Conservation (phyloP, 2,329 filamentous ascomycete genomes). For the Penicillium rolfsii region DNA sequence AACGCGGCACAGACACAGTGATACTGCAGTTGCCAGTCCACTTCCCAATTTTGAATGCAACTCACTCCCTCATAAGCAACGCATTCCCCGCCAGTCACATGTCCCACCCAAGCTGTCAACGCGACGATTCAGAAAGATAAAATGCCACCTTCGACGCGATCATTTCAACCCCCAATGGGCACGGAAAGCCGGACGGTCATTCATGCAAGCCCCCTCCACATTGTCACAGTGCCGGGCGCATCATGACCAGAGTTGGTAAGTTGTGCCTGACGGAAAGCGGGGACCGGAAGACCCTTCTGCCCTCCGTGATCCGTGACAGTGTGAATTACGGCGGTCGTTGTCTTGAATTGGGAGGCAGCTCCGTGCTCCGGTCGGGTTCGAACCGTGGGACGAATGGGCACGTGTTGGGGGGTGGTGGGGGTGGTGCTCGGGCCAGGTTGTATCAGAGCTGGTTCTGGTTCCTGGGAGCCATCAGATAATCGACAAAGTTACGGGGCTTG, state of each 20-base stretch:
- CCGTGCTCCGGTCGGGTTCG: conserved; percentile 12
- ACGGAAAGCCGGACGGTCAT: neutral
- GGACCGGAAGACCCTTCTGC: neutral
- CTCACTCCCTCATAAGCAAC: conserved; percentile 3
- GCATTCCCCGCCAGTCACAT: conserved; percentile 24
- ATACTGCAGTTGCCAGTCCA: conserved; percentile 29
- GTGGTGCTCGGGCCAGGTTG: conserved; percentile 18
- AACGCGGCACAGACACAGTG: conserved; percentile 16
- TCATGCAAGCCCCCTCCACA: conserved; percentile 30
- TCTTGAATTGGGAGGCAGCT: conserved; percentile 20
- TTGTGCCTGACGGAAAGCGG: neutral
- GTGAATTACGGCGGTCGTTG: conserved; percentile 24
- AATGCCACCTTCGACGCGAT: conserved; percentile 11
- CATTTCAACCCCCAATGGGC: conserved; percentile 17
- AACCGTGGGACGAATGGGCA: conserved; percentile 16
- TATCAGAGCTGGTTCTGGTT: neutral
- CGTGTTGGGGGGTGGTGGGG: neutral
- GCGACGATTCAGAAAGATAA: conserved; percentile 7
- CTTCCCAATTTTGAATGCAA: conserved; percentile 23
- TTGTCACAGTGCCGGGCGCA: conserved; percentile 23
- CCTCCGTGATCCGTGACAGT: neutral
- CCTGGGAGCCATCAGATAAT: neutral
- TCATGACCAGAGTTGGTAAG: neutral
- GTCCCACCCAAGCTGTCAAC: conserved; percentile 11
- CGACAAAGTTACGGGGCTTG: neutral